These are phyloP conservation scores for Rhytidiadelphus loreus DNA, from an alignment of 225 moss, liverwort and hornwort species.

Conservation along the genomic window DNA sequence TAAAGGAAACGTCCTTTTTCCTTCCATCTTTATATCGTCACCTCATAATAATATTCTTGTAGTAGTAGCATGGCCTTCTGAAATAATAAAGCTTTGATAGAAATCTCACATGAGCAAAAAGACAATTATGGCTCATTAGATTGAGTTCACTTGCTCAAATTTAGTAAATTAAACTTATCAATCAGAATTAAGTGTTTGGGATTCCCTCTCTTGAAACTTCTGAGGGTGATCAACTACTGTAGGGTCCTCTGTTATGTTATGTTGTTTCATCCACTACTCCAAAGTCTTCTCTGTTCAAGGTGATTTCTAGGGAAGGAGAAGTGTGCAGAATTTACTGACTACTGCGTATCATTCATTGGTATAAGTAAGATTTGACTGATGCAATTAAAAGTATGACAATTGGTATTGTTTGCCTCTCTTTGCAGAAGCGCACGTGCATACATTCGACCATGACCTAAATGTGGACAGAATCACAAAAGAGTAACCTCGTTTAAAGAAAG, in stretches of 20 bases:
- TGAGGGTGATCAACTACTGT: no score
- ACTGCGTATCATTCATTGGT: background rate
- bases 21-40: background rate
- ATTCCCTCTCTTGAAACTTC: background rate
- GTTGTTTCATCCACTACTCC: background rate
- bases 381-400: background rate
- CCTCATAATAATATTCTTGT: background rate
- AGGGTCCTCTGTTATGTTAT: no score
- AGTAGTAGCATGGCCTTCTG: background rate
- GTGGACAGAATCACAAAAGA: background rate
- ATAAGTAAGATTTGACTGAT: no score
- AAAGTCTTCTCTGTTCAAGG: background rate
- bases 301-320: background rate
- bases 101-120: background rate
- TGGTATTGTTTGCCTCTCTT: background rate
- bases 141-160: background rate
- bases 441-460: background rate
- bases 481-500: background rate
- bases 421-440: background rate
- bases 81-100: background rate
- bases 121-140: no score
- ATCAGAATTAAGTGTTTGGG: background rate
- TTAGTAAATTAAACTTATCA: background rate
- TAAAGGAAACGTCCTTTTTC: no score
- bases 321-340: background rate